Evolutionary conservation across 2,329 filamentous ascomycete species (phyloP).

Genomic region (Fusarium sp.): DNA sequence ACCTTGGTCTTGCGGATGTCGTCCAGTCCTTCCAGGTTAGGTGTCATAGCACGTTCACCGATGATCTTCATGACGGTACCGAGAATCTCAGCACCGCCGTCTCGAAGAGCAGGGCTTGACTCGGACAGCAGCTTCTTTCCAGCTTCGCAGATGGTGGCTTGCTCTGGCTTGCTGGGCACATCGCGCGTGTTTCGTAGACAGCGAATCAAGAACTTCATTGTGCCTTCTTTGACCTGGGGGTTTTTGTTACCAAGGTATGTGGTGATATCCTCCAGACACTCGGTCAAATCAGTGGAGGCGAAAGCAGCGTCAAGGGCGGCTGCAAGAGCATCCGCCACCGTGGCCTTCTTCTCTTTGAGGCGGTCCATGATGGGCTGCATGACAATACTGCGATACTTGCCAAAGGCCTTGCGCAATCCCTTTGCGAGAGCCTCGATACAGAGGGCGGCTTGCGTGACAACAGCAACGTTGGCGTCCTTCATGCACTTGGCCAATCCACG

Average conservation of each 20-base stretch:
- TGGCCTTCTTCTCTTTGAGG: slow-evolving; percentile 95
- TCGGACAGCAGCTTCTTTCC: slow-evolving; percentile 92
- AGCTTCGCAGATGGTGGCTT: slow-evolving; percentile 85
- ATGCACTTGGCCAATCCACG: slow-evolving; percentile 91
- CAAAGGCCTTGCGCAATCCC: slow-evolving; percentile 81
- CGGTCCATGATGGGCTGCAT: slow-evolving; percentile 94
- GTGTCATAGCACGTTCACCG: slow-evolving; percentile 94
- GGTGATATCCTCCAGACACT: slow-evolving; percentile 91
- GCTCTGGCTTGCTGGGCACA: slow-evolving; percentile 86
- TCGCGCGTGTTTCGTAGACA: slow-evolving; percentile 85
- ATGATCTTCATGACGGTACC: slow-evolving; percentile 99
- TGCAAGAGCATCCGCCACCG: slow-evolving; percentile 87
- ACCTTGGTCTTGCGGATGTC: slow-evolving; percentile 96
- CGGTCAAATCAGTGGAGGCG: slow-evolving; percentile 75
- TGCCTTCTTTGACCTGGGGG: slow-evolving; percentile 96
- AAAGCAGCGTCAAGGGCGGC: slow-evolving; percentile 82
- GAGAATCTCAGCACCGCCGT: slow-evolving; percentile 90
- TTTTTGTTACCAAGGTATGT: slow-evolving; percentile 94
- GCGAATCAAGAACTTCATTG: slow-evolving; percentile 91
- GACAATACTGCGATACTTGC: slow-evolving; percentile 81
- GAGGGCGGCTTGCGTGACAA: slow-evolving; percentile 92
- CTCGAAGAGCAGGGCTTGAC: slow-evolving; percentile 84
- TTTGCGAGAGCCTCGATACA: slow-evolving; percentile 91
- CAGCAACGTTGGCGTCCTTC: slow-evolving; percentile 98
- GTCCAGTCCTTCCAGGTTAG: slow-evolving; percentile 89